A percentile compares a stretch with the other conserved stretches of the same genome.
Conservation (phyloP, 371 early-diverging fungal species). For the Zychaea mexicana region DNA sequence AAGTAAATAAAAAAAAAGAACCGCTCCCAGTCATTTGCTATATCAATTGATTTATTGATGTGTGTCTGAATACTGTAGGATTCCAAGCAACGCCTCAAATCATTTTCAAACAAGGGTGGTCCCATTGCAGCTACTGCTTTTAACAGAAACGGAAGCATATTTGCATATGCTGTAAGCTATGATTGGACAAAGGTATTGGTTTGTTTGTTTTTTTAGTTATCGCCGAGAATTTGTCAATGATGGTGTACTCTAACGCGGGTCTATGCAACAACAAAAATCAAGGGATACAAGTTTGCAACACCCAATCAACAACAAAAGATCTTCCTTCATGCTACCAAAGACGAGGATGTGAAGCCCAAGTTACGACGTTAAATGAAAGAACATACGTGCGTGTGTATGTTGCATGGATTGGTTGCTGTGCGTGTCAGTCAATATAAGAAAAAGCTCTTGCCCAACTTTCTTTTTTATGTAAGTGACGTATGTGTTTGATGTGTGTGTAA, state of each 20-base stretch:
- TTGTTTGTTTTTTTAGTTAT: background rate
- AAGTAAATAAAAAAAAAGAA: conserved; percentile 31
- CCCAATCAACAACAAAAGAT: conserved; percentile 46
- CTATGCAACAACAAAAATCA: background rate
- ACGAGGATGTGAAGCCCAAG: conserved; percentile 71
- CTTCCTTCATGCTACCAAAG: conserved; percentile 64
- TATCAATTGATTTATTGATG: too few species aligned
- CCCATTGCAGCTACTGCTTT: conserved; percentile 85
- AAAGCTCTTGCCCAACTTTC: too few species aligned
- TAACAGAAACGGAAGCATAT: conserved; percentile 83
- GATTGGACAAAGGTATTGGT: conserved; percentile 92
- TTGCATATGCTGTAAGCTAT: conserved; percentile 94
- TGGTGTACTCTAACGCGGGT: background rate
- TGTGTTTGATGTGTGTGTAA: background rate
- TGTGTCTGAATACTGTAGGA: too few species aligned
- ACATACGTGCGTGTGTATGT: background rate
- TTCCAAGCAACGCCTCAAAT: conserved; percentile 79
- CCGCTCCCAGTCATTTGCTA: too few species aligned
- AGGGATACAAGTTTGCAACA: conserved; percentile 45
- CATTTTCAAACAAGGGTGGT: conserved; percentile 52
- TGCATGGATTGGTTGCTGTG: too few species aligned
- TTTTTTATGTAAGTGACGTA: background rate
- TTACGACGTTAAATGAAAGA: background rate
- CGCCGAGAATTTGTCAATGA: background rate
- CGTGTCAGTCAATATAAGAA: too few species aligned